Evolutionary conservation across 1,284 basidiomycete genomes (phyloP).

Genomic region (Coniferiporia weirii): DNA sequence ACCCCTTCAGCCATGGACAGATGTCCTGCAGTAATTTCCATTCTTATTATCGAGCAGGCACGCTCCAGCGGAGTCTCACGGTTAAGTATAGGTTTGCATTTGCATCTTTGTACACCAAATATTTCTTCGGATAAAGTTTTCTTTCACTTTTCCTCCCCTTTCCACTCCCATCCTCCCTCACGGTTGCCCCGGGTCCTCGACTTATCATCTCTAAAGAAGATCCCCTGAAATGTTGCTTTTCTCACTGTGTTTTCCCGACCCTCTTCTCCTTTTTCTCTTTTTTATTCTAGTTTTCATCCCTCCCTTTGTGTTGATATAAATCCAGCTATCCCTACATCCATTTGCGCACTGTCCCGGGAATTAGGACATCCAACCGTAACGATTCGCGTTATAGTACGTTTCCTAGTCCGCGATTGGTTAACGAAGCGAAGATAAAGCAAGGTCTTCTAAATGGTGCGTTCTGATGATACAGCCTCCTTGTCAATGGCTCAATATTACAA

Average conservation of each 20-base stretch:
- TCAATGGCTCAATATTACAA: conserved; percentile 2
- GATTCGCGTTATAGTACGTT: neutral
- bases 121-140: neutral
- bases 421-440: neutral
- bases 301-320: conserved; percentile 4
- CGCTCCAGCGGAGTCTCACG: neutral
- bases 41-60: no score
- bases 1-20: no score
- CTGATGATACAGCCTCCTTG: neutral
- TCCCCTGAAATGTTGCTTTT: conserved; percentile 3
- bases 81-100: neutral
- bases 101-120: conserved; percentile 11
- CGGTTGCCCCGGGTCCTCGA: neutral
- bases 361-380: neutral
- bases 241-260: conserved; percentile 6
- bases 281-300: conserved; percentile 3
- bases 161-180: neutral
- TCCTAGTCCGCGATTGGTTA: no score
- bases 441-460: neutral
- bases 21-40: no score
- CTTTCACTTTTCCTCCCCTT: neutral
- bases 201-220: conserved; percentile 11
- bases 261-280: conserved; percentile 9
- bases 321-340: neutral
- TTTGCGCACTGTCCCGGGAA: neutral